phyloP scores from a whole-genome alignment of 805 yeast species.

The Ascoidea rubescens region DNA sequence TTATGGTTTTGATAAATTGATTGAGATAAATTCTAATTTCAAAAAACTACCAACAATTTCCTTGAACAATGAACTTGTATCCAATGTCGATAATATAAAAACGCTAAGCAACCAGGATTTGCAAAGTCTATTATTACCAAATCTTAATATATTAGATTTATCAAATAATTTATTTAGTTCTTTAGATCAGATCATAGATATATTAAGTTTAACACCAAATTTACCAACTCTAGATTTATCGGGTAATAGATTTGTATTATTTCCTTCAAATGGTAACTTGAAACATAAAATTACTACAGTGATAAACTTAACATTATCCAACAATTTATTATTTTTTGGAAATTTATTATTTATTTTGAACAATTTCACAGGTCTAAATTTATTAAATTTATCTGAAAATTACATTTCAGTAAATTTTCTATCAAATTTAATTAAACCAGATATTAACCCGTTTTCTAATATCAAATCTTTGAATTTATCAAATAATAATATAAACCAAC shows the following conservation, averaged over 20 bases:
- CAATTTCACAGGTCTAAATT: not conserved
- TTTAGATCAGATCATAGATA: conserved; percentile 22
- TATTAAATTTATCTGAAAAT: conserved; percentile 5
- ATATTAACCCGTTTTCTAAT: not conserved
- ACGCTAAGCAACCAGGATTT: not conserved
- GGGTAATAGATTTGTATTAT: conserved; percentile 12
- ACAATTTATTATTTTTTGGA: not conserved
- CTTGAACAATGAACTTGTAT: conserved; percentile 29
- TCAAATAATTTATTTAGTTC: conserved; percentile 41
- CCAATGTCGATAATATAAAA: conserved; percentile 6
- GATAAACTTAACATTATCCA: conserved; percentile 1
- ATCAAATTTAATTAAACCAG: not conserved
- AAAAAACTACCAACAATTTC: conserved; percentile 31
- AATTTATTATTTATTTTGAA: not conserved
- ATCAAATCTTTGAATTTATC: not conserved
- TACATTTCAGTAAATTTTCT: not conserved
- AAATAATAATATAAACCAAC: too few species aligned
- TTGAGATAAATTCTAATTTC: conserved; percentile 32
- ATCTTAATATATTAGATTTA: conserved; percentile 34
- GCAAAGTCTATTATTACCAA: conserved; percentile 9
- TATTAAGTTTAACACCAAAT: conserved; percentile 22
- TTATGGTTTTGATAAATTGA: conserved; percentile 50
- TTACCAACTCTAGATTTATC: conserved; percentile 20
- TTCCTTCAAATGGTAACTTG: conserved; percentile 5
- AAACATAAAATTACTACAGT: not conserved